Evolutionary conservation across 805 yeast species (phyloP), one percentile per base, ranked within the genome.

Genomic region (Huiozyma naganishii): DNA sequence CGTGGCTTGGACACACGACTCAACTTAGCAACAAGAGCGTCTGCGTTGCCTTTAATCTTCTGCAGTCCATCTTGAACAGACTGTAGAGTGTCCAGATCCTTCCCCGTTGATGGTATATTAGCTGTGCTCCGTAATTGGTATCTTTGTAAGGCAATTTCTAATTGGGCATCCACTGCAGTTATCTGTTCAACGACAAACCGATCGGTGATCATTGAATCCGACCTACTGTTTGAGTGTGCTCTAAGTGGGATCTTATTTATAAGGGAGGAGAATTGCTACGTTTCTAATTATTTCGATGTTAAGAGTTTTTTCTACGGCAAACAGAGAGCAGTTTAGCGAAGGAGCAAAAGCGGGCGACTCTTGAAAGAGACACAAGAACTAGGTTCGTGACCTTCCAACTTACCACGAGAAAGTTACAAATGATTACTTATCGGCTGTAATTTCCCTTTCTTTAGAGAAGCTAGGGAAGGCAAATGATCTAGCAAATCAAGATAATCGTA

Each of bases 41-140:
- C 46, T 8, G 46, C 49, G 7, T 48, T 47, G 3, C 40, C 23
- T 37, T 47, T 52, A 7, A 53, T 37, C 29, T 39, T 32, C 13
- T 44, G 46, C 27, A 54, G 45, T 27, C 45, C 44, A 11, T 45
- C 46, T 40, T 56, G 59, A 32, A 52, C 37, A 9, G 23, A 9
- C 36, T 42, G 35, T 27, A 45, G 23, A 7, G 32, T 17, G 17
- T 28, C 37, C 8, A 8, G 9, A n/a, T 34, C 12, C 9, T 34
- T 17, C 9, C 10, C n/a, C 33, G 33, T 30, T 11, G 9, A 9
- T 12, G 11, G 10, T 11, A n/a, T 34, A 8, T 34, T 17, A 34
- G 13, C 8, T 11, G 10, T 12, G 9, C 5, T 34, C 10, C 5
- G 9, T 8, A 34, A 34, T 11, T 34, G 17, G 8, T 11, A 7